Evolutionary conservation across 331 rosid genomes (phyloP), one percentile per base, ranked within the genome.

Genomic region (Quercus tomentella): DNA sequence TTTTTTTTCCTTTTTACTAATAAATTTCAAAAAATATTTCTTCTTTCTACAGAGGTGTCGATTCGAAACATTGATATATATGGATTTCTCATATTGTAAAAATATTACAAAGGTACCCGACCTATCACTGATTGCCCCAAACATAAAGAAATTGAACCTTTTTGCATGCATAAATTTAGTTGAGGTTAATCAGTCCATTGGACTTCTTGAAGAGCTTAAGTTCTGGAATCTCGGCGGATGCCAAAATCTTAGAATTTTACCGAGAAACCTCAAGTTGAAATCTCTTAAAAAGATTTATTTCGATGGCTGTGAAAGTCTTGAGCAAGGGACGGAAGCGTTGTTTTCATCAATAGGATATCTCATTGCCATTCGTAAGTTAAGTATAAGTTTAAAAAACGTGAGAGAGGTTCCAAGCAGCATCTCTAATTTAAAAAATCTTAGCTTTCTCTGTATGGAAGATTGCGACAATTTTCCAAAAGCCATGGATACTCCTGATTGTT

Each of bases 41-140:
- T 37, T 37, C 43, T 37, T 37, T 37, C 10, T 17, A 22, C 41
- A 83, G 83, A 68, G 4, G 51, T 43, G 51, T 10, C 15, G 15
- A 49, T 79, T 67, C 26, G 54, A 70, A 55, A 63, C 51, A 3
- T 52, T 83, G 20, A 74, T 70, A 17, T 51, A 57, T 56, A 23
- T 83, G 62, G n/a, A 78, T 61, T 43, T 83, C 8, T 0, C 4
- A 2, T 0, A 2, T 45, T 45, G 52, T 45, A 11, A 45, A 45
- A 11, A 45, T 12, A 45, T 81, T 58, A 78, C 77, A 73, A 75
- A 67, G 30, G 28, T 82, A 16, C 82, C 86, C 20, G 11, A 74
- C 28, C 2, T 82, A 7, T 82, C 57, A 31, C 54, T 41, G 15
- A 45, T 45, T 12, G 72, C 73, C 33, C 66, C 25, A 68, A 74